These are phyloP conservation scores for Pseudohyphozyma bogoriensis DNA, from an alignment of 768 basidiomycete genomes.

Conservation along the genomic window DNA sequence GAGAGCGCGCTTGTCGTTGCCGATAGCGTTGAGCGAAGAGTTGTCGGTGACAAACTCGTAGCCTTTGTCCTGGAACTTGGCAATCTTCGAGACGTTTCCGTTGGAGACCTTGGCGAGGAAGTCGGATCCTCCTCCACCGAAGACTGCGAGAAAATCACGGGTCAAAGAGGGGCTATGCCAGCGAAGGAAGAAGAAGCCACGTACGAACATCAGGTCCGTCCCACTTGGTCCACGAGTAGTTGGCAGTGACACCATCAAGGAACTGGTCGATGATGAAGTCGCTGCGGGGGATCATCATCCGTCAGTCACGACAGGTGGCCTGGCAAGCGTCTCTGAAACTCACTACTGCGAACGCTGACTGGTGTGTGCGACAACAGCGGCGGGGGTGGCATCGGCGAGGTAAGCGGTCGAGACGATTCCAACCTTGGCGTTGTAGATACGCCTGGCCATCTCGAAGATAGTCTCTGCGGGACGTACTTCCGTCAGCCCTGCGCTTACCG, in stretches of 20 bases:
- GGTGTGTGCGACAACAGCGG: conserved; percentile 35
- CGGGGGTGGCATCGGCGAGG: conserved; percentile 40
- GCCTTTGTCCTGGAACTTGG: conserved; percentile 29
- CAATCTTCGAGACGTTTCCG: conserved; percentile 30
- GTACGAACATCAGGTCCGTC: conserved; percentile 21
- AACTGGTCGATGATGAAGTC: conserved; percentile 37
- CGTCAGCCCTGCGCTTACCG: too few relatives aligned
- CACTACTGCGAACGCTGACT: conserved; percentile 34
- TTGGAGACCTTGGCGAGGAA: conserved; percentile 24
- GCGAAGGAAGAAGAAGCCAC: not conserved
- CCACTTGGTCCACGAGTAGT: conserved; percentile 39
- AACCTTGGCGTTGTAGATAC: not conserved
- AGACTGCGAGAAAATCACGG: conserved; percentile 28
- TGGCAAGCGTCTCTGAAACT: too few relatives aligned
- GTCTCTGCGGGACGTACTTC: too few relatives aligned
- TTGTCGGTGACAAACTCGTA: conserved; percentile 38
- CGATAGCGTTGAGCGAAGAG: conserved; percentile 35
- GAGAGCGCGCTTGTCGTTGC: conserved; percentile 34
- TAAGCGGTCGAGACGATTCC: conserved; percentile 41
- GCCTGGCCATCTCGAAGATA: conserved; percentile 34
- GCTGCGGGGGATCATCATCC: too few relatives aligned
- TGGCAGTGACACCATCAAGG: conserved; percentile 36
- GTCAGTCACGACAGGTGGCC: too few relatives aligned
- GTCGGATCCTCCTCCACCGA: conserved; percentile 27
- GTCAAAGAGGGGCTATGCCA: not conserved